Evolutionary conservation across 805 yeast genomes (phyloP).

Genomic region (Metschnikowia lunata): DNA sequence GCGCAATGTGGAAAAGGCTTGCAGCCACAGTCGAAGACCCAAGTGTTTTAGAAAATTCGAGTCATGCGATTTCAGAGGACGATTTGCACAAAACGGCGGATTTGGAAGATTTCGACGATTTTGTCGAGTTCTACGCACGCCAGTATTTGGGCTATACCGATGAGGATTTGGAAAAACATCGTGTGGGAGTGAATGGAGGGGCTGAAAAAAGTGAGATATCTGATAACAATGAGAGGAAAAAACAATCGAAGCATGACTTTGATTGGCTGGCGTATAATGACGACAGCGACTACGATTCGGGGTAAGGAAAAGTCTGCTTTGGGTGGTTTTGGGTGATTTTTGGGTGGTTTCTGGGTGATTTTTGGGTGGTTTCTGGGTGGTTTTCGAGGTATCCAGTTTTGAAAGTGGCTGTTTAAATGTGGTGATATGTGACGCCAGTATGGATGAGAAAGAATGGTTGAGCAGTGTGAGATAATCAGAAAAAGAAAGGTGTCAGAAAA

Average conservation of each 20-base stretch:
- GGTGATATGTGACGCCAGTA: too few relatives aligned
- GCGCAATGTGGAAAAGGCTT: not conserved
- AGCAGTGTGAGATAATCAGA: too few relatives aligned
- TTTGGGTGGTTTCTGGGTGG: too few relatives aligned
- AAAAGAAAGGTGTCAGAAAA: too few relatives aligned
- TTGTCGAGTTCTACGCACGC: constrained; percentile 13
- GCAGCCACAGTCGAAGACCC: not conserved
- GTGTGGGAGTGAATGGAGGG: constrained; percentile 1
- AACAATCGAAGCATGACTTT: not conserved
- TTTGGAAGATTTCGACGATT: constrained; percentile 14
- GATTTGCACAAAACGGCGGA: constrained; percentile 6
- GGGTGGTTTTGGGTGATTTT: too few relatives aligned
- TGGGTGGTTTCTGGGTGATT: too few relatives aligned
- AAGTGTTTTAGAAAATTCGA: not conserved
- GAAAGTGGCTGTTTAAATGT: too few relatives aligned
- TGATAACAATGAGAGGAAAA: not conserved
- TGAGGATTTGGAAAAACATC: constrained; percentile 7
- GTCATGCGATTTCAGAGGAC: constrained; percentile 1
- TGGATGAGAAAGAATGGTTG: too few relatives aligned
- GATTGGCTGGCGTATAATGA: constrained; percentile 14
- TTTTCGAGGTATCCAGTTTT: too few relatives aligned
- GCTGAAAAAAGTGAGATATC: too few relatives aligned
- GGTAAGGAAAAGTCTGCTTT: not conserved
- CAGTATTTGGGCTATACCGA: constrained; percentile 8
- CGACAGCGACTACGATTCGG: constrained; percentile 10